Percentiles rank a stretch among this genome's conserved stretches.
Evolutionary conservation across 805 yeast genomes (phyloP).

Genomic region (Maudiozyma serrabonitensis): DNA sequence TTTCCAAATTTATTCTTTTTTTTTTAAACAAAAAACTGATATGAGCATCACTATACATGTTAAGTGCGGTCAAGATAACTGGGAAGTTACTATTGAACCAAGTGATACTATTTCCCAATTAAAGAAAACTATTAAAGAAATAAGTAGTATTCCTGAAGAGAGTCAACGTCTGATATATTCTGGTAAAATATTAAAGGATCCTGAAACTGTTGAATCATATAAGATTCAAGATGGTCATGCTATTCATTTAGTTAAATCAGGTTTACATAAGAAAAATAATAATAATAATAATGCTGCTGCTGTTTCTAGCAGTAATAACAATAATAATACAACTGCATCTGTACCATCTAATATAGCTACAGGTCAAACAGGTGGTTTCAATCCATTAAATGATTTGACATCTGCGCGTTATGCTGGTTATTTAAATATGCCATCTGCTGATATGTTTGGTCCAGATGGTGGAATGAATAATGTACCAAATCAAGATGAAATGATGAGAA

Average conservation of each 20-base stretch:
- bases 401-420: slow-evolving; percentile 95
- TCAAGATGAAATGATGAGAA: slow-evolving; percentile 60
- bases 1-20: too few species aligned
- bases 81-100: slow-evolving; percentile 49
- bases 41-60: slow-evolving; percentile 25
- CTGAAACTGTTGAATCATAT: slow-evolving; percentile 62
- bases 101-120: slow-evolving; percentile 54
- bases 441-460: slow-evolving; percentile 91
- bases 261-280: slow-evolving; percentile 34
- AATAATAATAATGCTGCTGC: slow-evolving; percentile 12
- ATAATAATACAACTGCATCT: slow-evolving; percentile 17
- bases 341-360: slow-evolving; percentile 72
- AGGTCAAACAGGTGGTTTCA: slow-evolving; percentile 73
- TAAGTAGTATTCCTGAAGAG: slow-evolving; percentile 59
- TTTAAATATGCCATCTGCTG: slow-evolving; percentile 69
- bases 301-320: slow-evolving; percentile 1
- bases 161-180: slow-evolving; percentile 86
- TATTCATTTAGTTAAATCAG: slow-evolving; percentile 81
- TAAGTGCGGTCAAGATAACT: slow-evolving; percentile 67
- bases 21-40: not conserved
- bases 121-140: slow-evolving; percentile 52
- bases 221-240: slow-evolving; percentile 82
- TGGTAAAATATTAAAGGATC: slow-evolving; percentile 86
- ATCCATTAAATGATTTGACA: slow-evolving; percentile 85
- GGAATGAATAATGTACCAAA: slow-evolving; percentile 56